Evolutionary conservation across 78 protist genomes (phyloP).

Genomic region (Dictyostelium purpureum): DNA sequence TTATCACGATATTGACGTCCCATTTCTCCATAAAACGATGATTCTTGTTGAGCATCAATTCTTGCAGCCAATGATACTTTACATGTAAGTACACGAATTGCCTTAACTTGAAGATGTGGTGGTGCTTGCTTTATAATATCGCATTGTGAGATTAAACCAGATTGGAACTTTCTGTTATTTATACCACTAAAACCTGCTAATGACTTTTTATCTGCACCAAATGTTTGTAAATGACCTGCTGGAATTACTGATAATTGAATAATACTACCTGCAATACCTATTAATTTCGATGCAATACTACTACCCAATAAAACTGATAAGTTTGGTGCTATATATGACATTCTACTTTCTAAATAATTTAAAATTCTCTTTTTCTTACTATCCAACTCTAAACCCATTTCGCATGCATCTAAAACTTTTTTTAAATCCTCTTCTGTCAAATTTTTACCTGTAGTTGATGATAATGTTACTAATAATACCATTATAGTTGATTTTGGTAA

Average conservation of each 20-base stretch:
- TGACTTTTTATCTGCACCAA: conserved; percentile 72
- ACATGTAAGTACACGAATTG: conserved; percentile 71
- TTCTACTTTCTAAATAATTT: conserved; percentile 87
- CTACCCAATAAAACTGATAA: conserved; percentile 82
- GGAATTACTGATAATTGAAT: conserved; percentile 80
- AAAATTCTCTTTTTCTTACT: conserved; percentile 22
- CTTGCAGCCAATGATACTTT: conserved; percentile 64
- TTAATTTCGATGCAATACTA: conserved; percentile 85
- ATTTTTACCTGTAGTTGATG: conserved; percentile 51
- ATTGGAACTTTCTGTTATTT: conserved; percentile 55
- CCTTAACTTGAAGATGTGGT: conserved; percentile 12
- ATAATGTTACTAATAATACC: conserved; percentile 68
- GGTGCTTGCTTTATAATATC: conserved; percentile 78
- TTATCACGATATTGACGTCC: conserved; percentile 68
- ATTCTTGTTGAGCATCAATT: conserved; percentile 57
- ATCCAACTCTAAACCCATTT: conserved; percentile 78
- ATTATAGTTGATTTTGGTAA: conserved; percentile 72
- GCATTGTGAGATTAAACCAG: conserved; percentile 79
- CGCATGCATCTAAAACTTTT: conserved; percentile 70
- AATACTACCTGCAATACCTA: conserved; percentile 91
- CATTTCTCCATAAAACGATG: conserved; percentile 63
- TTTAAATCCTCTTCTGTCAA: conserved; percentile 38
- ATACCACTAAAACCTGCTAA: conserved; percentile 82
- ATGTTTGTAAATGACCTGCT: conserved; percentile 82
- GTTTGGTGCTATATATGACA: conserved; percentile 91